Base-by-base conservation (phyloP, 177 flowering plant genomes). In the Vitis hybrid region DNA sequence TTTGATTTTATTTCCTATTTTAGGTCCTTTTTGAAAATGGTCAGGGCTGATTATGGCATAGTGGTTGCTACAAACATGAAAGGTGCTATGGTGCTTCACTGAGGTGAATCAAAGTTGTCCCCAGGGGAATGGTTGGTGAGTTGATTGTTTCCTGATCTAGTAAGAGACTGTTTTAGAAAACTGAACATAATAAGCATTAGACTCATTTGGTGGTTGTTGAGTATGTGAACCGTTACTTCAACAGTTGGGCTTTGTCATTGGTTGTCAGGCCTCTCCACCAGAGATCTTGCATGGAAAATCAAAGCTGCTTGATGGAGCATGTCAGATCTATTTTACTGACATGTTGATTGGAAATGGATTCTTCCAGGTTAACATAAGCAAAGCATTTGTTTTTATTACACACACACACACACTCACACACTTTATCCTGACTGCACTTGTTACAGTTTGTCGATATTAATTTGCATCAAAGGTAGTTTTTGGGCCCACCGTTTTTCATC, bases 81-180 rank as follows among this genome's bases (percentile, higher is more conserved):
- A 73, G 81, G 80, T 52, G 16, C 73, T 22, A 50, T 67, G 19
- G 75, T 83, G 65, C 81, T 83, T 73, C 86, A 83, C 71, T 83
- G 84, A 84, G 86, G 84, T 60, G 66, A 80, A 45, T 74, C 82
- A 50, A 78, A 78, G 76, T 62, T 59, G 51, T 78, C 86, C 51
- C 45, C 72, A 22, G 77, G 69, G 16, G 86, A 83, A 66, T 83
- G 86, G 84, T 73, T 83, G 86, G 84, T 83, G 66, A 76, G 84
- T 78, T 2, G 2, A 14, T 62, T 26, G 29, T 22, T 18, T 52
- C 66, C 55, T 71, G 5, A 16, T 63, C 18, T 57, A 18, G 29
- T 26, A 26, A 26, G 29, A 26, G 0, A 26, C 29, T 3, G 29
- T 26, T 26, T 26, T 26, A 26, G 29, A 26, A 26, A 26, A 26